phyloP scores from a whole-genome alignment of 1,284 basidiomycete genomes.

The Sphaerobolus stellatus region DNA sequence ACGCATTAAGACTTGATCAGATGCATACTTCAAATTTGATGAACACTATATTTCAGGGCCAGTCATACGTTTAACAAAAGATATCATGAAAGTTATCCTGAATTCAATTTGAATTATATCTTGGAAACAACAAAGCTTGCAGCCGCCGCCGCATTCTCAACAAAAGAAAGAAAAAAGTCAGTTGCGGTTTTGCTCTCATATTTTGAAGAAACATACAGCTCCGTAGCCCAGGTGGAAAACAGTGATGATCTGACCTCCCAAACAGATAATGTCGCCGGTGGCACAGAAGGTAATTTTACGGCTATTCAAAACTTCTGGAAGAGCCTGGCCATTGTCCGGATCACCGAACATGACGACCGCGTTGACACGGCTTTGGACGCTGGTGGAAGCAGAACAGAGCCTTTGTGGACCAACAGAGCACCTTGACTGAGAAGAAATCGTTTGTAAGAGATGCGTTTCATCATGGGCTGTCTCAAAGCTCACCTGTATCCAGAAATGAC shows the following conservation, averaged over 20 bases:
- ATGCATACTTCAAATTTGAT: too few relatives aligned
- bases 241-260: neutral
- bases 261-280: neutral
- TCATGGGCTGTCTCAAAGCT: too few relatives aligned
- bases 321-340: constrained; percentile 7
- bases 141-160: neutral
- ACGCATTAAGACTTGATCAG: too few relatives aligned
- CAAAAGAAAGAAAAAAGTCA: neutral
- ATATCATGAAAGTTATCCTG: neutral
- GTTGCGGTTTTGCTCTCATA: too few relatives aligned
- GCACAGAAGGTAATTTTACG: neutral
- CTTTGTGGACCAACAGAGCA: constrained; percentile 19
- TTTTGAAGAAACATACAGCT: neutral
- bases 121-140: neutral
- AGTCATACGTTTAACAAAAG: neutral
- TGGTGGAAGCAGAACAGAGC: constrained; percentile 10
- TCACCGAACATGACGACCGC: constrained; percentile 18
- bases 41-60: too few relatives aligned
- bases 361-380: constrained; percentile 10
- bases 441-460: too few relatives aligned
- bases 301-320: neutral
- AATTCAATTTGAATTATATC: neutral
- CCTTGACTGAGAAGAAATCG: too few relatives aligned
- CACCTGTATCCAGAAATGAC: too few relatives aligned
- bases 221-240: neutral